Evolutionary conservation across 1,284 basidiomycete species (phyloP), one percentile per base, ranked within the genome.

Genomic region (Polyporus tsugae): DNA sequence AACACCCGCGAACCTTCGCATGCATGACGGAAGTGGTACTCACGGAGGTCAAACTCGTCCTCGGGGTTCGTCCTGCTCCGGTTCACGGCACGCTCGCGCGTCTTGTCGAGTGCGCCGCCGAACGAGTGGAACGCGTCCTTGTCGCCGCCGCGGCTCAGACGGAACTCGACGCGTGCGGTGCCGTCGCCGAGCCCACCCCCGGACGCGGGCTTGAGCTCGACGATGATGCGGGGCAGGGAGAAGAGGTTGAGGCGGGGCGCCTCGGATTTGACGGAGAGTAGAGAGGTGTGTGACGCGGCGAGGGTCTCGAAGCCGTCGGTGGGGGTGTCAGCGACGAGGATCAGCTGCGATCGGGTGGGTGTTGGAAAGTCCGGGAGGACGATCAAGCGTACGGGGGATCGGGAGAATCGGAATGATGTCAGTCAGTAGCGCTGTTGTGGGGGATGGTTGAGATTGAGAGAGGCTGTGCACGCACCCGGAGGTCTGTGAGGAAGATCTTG

Each of bases 181-280:
- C 90, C 91, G 2, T 85, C 80, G 0, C 84, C 85, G 38, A 94
- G 80, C 11, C 89, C 90, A 22, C 92, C 92, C 22, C 84, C 87
- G 0, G 84, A 76, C 0, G 90, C 84, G 11, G 93, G 91, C 72
- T 85, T 87, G 75, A 94, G 81, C 59, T 89, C 86, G 72, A 95
- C 82, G 0, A 81, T 76, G 55, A 94, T 83, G 74, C 87, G 92
- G 76, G 95, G 94, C 11, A 85, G 86, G 67, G 93, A 89, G 62
- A 63, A 57, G 39, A 60, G 36, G 58, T 38, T 25, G 44, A 68
- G 38, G 19, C 87, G 84, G 2, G 93, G 93, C 77, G 94, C 92
- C 73, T 92, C 87, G 76, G 92, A 94, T 71, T 84, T 86, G 29
- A 91, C 90, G 5, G 88, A 86, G 17, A 93, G 78, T 66, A 95